Base-by-base conservation (phyloP, 1,284 basidiomycete species). In the Moniliophthora roreri region DNA sequence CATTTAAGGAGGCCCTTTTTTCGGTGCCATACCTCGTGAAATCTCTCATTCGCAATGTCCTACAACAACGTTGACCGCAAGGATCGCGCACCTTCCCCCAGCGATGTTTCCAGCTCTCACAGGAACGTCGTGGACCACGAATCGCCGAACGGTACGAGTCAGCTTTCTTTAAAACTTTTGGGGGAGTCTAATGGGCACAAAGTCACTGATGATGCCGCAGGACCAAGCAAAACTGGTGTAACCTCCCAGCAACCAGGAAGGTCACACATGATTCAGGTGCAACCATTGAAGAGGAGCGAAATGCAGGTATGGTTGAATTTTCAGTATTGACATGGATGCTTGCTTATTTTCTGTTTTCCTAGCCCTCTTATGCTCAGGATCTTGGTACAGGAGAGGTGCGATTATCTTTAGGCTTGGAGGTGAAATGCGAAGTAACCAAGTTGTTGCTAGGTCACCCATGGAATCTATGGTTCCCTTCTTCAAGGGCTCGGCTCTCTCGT, bases 321-420 rank as follows among this genome's bases (percentile, higher is more conserved):
- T 48, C 34, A 32, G 10, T 38, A 15, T 35, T 3, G 21, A 40
- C 35, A 42, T 24, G 55, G 62, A 71, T 53, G 54, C 51, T 56
- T 21, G 34, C 32, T 15, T 51, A 58, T 35, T 58, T 9, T 48
- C 28, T 40, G 45, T 35, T 51, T 41, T 23, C 51, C 24, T 59
- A 90, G 87, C 91, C 89, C 4, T 93, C 90, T 0, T 95, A 96
- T 67, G 85, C 93, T 1, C 92, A 96, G 70, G 91, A 95, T 68
- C 71, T 95, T 51, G 93, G 92, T 46, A 78, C 83, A 15, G 73
- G 74, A 20, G 83, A 87, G 66, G 78, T 79, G 37, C 34, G 69
- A 55, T 42, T 24, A 21, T 28, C 50, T 26, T 35, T 50, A 48
- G 37, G 34, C 48, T 34, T 34, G 39, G 11, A 20, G 18, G n/a